phyloP scores from a whole-genome alignment of 257 asterid species.

The Fraxinus quadrangulata region DNA sequence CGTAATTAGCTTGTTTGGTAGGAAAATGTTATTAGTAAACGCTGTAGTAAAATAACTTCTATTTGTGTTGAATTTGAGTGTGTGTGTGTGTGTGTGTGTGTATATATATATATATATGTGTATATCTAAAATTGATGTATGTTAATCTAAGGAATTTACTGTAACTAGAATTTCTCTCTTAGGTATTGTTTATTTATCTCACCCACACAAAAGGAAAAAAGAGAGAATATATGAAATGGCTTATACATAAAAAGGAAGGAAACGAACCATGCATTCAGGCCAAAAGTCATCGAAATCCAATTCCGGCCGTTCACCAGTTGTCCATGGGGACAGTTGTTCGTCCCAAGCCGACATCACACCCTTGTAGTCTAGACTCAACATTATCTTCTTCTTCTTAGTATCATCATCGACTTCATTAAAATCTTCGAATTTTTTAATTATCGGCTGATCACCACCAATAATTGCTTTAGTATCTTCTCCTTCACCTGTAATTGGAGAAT shows the following conservation, averaged over 20 bases:
- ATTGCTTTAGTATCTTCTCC: conserved; percentile 28
- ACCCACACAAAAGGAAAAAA: too few species aligned
- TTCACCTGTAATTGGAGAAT: conserved; percentile 37
- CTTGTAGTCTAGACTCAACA: conserved; percentile 66
- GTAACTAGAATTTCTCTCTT: too few species aligned
- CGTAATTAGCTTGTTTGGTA: not conserved
- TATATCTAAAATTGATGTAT: too few species aligned
- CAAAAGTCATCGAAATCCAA: conserved; percentile 52
- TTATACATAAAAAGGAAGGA: not conserved
- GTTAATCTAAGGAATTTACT: too few species aligned
- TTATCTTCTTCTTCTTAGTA: conserved; percentile 36
- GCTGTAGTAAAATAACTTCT: too few species aligned
- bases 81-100: too few species aligned
- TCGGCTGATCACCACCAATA: conserved; percentile 2
- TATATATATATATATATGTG: too few species aligned
- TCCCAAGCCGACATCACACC: conserved; percentile 76
- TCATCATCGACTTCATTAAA: conserved; percentile 22
- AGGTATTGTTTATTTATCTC: too few species aligned
- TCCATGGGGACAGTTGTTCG: conserved; percentile 71
- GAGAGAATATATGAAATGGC: not conserved
- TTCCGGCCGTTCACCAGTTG: conserved; percentile 66
- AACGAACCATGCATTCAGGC: conserved; percentile 67
- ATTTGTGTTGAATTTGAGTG: too few species aligned
- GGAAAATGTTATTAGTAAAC: not conserved
- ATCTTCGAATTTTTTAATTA: conserved; percentile 23